These are phyloP conservation scores for Phalaenopsis aphrodite DNA, from an alignment of 106 monocot species.

Conservation along the genomic window DNA sequence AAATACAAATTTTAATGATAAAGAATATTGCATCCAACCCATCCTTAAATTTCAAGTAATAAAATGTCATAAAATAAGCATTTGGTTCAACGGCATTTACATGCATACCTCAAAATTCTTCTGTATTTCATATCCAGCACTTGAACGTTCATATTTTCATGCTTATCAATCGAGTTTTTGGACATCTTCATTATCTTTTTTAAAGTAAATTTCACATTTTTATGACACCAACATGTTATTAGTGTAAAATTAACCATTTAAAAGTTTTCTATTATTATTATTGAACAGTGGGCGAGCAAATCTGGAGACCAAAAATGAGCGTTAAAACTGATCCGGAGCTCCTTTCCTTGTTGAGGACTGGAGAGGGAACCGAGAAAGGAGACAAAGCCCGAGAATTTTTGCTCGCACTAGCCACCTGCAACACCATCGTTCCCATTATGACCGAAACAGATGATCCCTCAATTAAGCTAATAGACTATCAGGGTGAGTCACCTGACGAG, in stretches of 20 bases:
- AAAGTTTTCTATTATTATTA: neutral
- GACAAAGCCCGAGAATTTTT: constrained; percentile 37
- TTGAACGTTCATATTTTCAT: too few species aligned
- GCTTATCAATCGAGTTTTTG: too few species aligned
- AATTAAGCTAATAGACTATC: constrained; percentile 37
- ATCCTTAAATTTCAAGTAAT: neutral
- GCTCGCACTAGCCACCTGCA: constrained; percentile 44
- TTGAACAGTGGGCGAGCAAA: constrained; percentile 5
- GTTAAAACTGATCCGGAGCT: constrained; percentile 18
- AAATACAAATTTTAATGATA: too few species aligned
- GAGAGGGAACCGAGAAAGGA: constrained; percentile 9
- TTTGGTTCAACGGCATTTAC: neutral
- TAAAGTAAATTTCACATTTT: neutral
- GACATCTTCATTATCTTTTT: neutral
- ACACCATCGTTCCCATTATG: constrained; percentile 32
- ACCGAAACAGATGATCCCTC: constrained; percentile 17
- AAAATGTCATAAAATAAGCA: neutral
- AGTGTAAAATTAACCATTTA: too few species aligned
- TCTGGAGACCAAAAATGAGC: constrained; percentile 20
- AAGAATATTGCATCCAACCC: too few species aligned
- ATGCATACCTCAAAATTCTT: neutral
- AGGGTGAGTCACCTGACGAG: constrained; percentile 53
- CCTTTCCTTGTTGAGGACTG: constrained; percentile 6
- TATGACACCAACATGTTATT: too few species aligned
- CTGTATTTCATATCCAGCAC: neutral